Base-by-base conservation (phyloP, 306 rosid genomes). In the Quercus cerris region DNA sequence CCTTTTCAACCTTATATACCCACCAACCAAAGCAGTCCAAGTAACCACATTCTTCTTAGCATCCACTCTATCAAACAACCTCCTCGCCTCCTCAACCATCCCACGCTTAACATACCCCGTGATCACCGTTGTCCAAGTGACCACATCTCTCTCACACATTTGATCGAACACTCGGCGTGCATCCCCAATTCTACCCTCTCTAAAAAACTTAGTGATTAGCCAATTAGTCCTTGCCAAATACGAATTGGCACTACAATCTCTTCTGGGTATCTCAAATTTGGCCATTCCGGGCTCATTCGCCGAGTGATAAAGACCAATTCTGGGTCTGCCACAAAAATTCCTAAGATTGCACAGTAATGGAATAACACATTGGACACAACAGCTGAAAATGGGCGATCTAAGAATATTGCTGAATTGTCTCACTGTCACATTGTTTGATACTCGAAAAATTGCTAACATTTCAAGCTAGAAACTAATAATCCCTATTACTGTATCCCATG, bases 1-100 rank as follows among this genome's bases (percentile, higher is more conserved):
- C 74, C 64, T 75, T 18, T 55, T 58, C 74, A 57, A 44, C 85
- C 84, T 81, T 41, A 78, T 28, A 67, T 82, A 88, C 35, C 89
- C 91, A 59, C 83, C 71, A 28, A 88, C 78, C 84, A 85, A 75
- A 1, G 86, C 89, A 1, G 91, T 88, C 91, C 91, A 88, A 46
- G 91, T 85, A 71, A 88, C 56, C 15, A 88, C 91, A 63, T 88
- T 84, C 62, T 81, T 88, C 70, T 78, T 44, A n/a, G 91, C 81
- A 56, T 85, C 91, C 46, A 3, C 38, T 67, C 87, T 78, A 62
- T 85, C 87, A 70, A 88, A 88, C 77, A 88, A 56, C 79, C 68
- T 78, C 61, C 82, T 72, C 12, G 87, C 91, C 77, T 83, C 89
- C 30, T 78, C 87, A 5, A 85, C 62, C 89, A 85, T 83, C 62